phyloP scores from a whole-genome alignment of 495 filamentous ascomycete genomes.

The Neurospora sp. region DNA sequence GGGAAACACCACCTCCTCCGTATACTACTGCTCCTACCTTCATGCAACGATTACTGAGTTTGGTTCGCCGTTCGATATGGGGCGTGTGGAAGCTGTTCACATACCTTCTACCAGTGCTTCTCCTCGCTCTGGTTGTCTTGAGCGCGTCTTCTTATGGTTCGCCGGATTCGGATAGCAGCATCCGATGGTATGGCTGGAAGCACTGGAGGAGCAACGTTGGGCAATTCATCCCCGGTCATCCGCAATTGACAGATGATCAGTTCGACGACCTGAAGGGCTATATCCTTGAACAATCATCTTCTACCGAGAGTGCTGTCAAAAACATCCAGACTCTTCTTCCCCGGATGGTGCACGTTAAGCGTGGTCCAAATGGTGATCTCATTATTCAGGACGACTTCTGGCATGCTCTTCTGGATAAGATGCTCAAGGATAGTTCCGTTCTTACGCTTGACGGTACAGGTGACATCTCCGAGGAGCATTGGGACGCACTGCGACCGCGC shows the following conservation, averaged over 20 bases:
- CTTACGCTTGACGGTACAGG: constrained; percentile 19
- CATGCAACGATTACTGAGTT: background rate
- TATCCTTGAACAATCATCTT: constrained; percentile 4
- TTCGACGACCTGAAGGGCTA: constrained; percentile 14
- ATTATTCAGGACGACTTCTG: constrained; percentile 45
- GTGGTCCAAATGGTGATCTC: constrained; percentile 27
- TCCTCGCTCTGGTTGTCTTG: background rate
- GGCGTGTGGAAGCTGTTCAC: background rate
- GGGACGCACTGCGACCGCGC: constrained; percentile 25
- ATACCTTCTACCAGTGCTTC: background rate
- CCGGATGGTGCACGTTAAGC: constrained; percentile 27
- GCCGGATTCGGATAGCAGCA: background rate
- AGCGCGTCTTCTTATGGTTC: background rate
- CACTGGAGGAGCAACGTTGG: constrained; percentile 11
- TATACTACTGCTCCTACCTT: background rate
- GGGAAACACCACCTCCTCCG: background rate
- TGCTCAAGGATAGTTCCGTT: constrained; percentile 23
- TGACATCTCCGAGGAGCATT: constrained; percentile 25
- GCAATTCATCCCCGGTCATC: constrained; percentile 11
- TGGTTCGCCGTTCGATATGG: background rate
- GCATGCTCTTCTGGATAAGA: constrained; percentile 36
- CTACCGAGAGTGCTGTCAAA: constrained; percentile 12
- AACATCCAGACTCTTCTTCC: constrained; percentile 24
- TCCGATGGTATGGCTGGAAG: constrained; percentile 14
- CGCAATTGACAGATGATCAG: constrained; percentile 12